Base-by-base conservation (phyloP, 2,329 filamentous ascomycete genomes). In the Scorias spongiosa region DNA sequence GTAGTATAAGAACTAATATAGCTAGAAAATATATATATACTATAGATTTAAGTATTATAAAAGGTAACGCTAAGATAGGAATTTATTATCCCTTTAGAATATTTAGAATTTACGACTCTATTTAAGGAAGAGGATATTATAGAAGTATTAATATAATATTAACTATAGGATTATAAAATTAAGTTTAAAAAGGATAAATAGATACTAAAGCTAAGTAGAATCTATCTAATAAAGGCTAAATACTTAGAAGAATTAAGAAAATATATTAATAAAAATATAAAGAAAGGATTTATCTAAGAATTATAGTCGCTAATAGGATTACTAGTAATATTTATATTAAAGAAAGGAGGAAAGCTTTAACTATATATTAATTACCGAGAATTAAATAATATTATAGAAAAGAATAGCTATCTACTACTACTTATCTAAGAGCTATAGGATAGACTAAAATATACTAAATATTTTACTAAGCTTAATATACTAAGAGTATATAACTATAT, bases 401-500 rank as follows among this genome's bases (percentile, higher is more conserved):
- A 36, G 32, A 36, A 36, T 9, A 15, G 11, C 5, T 36, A 36
- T 9, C 15, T 9, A 3, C 9, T 36, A 36, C 32, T 15, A 12
- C 15, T 36, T 12, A 44, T 44, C 41, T 30, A 10, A 14, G 26
- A 41, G 17, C n/a, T 44, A 44, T 44, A 44, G 10, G 18, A 40
- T 39, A 10, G 29, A 36, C 36, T 44, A 11, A 9, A 40, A 48
- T 3, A 9, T 5, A 5, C 32, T 36, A 36, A 36, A 36, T 36
- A 36, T 5, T 36, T 36, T 36, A 36, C 32, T 12, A 36, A 36
- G 9, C 32, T 36, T 15, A 36, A 36, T 9, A 15, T 36, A 4
- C 32, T 9, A 5, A 36, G 32, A 36, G 32, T 9, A 4, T 36
- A 36, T 9, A 36, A 36, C 15, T 9, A 9, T 5, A 36, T 36